Base-by-base conservation (phyloP, 305 asterid genomes). In the Solanum hybrid region DNA sequence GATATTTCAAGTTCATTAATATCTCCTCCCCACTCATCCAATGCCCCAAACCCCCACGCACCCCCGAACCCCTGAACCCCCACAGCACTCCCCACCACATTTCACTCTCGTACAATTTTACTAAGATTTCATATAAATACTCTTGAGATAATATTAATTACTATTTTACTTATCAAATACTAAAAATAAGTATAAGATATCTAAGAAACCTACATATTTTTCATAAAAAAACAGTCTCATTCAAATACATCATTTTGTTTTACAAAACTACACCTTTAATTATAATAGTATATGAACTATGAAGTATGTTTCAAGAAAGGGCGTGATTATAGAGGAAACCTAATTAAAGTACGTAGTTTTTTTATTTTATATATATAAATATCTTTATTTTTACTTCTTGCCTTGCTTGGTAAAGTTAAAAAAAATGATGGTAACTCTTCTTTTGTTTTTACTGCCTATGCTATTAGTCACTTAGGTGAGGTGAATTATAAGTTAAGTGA, bases 361-460 rank as follows among this genome's bases (percentile, higher is more conserved):
- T 90, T 10, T 46, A 66, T 17, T 56, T 16, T 5, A 0, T 34
- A 34, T 34, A 34, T 34, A 34, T 34, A 51, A 20, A 7, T 20
- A 20, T 60, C 71, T 60, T 60, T 60, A 20, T 60, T 60, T 76
- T 66, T 38, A 80, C 66, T 24, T 80, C 66, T 26, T 26, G 3
- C 17, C 64, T 79, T 32, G 88, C 64, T 79, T 32, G 88, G 42
- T 40, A 90, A 90, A 90, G 86, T 89, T 81, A 8, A 66, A 27
- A 13, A 73, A 56, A 17, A 88, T 79, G 88, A 56, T 42, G 16
- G 79, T 22, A 88, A 78, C 75, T 84, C 3, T 80, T 76, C 10
- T 79, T 91, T 86, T 85, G 81, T 88, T 89, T 64, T 88, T 86
- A 71, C 40, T 60, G 92, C 92, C 92, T 89, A 90, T 91, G 88